These are phyloP conservation scores for Cyclotella cryptica DNA, from an alignment of 108 stramenopile genomes.

Conservation along the genomic window DNA sequence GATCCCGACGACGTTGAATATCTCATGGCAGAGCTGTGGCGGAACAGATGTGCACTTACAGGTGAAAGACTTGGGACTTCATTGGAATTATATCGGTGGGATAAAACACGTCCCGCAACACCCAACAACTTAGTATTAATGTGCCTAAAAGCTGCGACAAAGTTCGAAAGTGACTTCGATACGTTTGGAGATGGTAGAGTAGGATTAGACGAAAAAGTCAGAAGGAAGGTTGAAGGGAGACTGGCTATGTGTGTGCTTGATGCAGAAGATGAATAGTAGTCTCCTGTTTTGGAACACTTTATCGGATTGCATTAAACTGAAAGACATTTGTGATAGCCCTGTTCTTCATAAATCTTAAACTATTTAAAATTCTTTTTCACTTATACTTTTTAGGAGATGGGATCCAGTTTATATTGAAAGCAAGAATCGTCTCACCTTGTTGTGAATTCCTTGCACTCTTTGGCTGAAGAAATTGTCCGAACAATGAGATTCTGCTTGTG, in stretches of 20 bases:
- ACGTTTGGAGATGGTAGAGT: slow-evolving; percentile 53
- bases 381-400: too few species aligned
- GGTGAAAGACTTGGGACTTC: slow-evolving; percentile 78
- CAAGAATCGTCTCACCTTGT: too few species aligned
- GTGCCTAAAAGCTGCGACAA: slow-evolving; percentile 60
- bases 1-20: slow-evolving; percentile 90
- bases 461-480: too few species aligned
- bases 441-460: too few species aligned
- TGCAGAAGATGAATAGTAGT: slow-evolving; percentile 32
- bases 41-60: slow-evolving; percentile 81
- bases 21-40: slow-evolving; percentile 84
- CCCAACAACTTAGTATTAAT: slow-evolving; percentile 83
- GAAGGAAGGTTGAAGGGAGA: slow-evolving; percentile 54
- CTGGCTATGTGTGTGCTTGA: slow-evolving; percentile 51
- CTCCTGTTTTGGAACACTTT: too few species aligned
- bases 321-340: too few species aligned
- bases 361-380: too few species aligned
- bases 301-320: too few species aligned
- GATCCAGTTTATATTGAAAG: too few species aligned
- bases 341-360: too few species aligned
- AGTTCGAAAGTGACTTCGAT: slow-evolving; percentile 64
- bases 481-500: too few species aligned
- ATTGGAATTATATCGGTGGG: slow-evolving; percentile 83
- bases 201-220: slow-evolving; percentile 42
- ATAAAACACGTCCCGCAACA: slow-evolving; percentile 63